Percentiles rank a stretch among this genome's conserved stretches.
phyloP scores from a whole-genome alignment of 176 grass and related monocot genomes.

The Eragrostis nindensis region DNA sequence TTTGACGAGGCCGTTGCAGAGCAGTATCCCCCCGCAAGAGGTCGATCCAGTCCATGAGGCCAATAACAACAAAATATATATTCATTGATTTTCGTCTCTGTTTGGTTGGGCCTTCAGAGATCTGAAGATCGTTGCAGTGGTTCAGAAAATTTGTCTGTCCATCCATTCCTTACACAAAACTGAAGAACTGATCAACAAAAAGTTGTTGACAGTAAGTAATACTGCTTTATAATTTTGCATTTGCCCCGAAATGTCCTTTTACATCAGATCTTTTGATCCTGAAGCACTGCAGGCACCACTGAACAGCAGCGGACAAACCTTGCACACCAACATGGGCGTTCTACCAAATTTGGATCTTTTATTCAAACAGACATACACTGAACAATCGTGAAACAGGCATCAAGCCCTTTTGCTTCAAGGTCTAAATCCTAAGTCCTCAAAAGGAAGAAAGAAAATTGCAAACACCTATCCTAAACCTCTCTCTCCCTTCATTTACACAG shows the following conservation, averaged over 20 bases:
- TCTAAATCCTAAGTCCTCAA: slow-evolving; percentile 39
- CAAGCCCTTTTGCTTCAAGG: not conserved
- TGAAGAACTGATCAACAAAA: too few species aligned
- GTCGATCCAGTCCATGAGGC: not conserved
- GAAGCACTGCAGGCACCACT: not conserved
- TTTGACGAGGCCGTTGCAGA: not conserved
- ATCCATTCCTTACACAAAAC: too few species aligned
- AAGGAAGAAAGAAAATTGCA: not conserved
- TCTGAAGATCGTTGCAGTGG: too few species aligned
- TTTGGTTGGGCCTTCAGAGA: too few species aligned
- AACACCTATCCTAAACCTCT: slow-evolving; percentile 31
- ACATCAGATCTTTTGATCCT: not conserved
- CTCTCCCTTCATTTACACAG: slow-evolving; percentile 48
- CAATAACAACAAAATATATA: too few species aligned
- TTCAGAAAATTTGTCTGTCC: too few species aligned
- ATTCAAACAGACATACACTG: slow-evolving; percentile 53
- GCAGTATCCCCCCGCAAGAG: not conserved
- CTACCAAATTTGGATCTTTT: slow-evolving; percentile 29
- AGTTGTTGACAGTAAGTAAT: too few species aligned
- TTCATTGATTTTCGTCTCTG: too few species aligned
- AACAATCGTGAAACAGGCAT: slow-evolving; percentile 39
- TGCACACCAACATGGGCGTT: not conserved
- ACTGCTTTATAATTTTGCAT: not conserved
- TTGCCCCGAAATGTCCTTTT: not conserved
- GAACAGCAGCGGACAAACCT: not conserved